A percentile compares a stretch with the other conserved stretches of the same genome.
These are phyloP conservation scores for Tuber borchii DNA, from an alignment of 495 filamentous ascomycete species.

Conservation along the genomic window DNA sequence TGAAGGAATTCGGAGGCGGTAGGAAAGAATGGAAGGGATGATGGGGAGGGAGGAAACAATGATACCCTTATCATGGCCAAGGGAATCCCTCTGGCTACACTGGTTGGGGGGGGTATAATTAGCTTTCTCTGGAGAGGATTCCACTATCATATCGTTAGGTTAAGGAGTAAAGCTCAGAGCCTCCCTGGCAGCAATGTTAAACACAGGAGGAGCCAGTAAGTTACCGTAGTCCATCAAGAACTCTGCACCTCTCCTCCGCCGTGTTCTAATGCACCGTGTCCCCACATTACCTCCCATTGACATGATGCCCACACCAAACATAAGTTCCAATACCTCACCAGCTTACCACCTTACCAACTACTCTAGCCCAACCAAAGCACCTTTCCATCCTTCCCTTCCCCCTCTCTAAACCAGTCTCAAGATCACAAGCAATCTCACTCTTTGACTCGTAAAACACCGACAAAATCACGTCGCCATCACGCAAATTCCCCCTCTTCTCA, in stretches of 20 bases:
- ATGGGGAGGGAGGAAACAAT: neutral
- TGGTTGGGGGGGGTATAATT: conserved; percentile 3
- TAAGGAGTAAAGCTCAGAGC: neutral
- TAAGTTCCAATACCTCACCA: neutral
- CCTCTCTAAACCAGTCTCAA: neutral
- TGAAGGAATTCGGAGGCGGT: neutral
- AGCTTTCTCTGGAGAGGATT: neutral
- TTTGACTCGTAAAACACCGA: neutral
- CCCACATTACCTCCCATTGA: neutral
- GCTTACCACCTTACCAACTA: too few relatives aligned
- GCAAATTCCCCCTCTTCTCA: neutral
- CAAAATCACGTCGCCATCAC: neutral
- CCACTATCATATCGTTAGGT: neutral
- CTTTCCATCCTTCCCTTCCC: neutral
- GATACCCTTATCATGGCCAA: neutral
- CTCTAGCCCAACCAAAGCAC: neutral
- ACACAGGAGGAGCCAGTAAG: neutral
- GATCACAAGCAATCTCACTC: neutral
- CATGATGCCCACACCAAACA: neutral
- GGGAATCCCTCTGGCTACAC: neutral
- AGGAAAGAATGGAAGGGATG: neutral
- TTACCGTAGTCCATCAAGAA: neutral
- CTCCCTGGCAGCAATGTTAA: neutral
- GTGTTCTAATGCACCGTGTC: neutral
- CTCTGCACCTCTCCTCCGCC: neutral